These are phyloP conservation scores for Cercospora nicotianae DNA, from an alignment of 2,329 filamentous ascomycete genomes.

Conservation along the genomic window DNA sequence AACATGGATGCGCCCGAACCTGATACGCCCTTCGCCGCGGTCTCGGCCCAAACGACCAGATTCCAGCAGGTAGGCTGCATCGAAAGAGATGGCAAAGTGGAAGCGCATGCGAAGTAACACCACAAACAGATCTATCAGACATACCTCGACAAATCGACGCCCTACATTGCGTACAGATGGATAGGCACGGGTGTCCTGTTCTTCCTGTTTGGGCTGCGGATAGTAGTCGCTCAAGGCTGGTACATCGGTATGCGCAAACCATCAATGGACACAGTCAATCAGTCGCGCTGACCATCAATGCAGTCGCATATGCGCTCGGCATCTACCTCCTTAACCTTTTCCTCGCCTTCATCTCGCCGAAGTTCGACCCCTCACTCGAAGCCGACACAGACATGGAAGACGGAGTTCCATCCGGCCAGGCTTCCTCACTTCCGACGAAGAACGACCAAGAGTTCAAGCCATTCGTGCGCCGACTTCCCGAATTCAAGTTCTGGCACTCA, in stretches of 20 bases:
- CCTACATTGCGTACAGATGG: conserved; percentile 89
- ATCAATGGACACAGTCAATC: neutral
- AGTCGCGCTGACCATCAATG: conserved; percentile 3
- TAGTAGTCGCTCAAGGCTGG: conserved; percentile 93
- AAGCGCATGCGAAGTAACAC: neutral
- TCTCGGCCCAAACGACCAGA: conserved; percentile 79
- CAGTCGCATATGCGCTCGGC: conserved; percentile 94
- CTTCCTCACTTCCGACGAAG: conserved; percentile 82
- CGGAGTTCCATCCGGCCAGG: conserved; percentile 59
- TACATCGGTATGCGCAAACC: conserved; percentile 75
- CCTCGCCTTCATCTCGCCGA: conserved; percentile 95
- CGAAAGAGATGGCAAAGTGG: neutral
- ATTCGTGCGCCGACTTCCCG: conserved; percentile 91
- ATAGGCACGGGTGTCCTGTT: conserved; percentile 74
- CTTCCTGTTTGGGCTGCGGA: conserved; percentile 80
- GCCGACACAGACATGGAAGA: conserved; percentile 96
- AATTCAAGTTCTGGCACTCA: conserved; percentile 99
- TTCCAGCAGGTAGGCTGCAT: conserved; percentile 63
- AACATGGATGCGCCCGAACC: conserved; percentile 85
- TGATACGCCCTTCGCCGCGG: conserved; percentile 89
- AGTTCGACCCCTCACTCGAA: conserved; percentile 97
- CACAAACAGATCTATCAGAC: conserved; percentile 81
- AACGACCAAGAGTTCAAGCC: conserved; percentile 96
- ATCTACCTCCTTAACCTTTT: conserved; percentile 99
- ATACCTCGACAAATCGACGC: conserved; percentile 89